Evolutionary conservation across 139 green algal species (phyloP).

Genomic region (Mychonastes homosphaera): DNA sequence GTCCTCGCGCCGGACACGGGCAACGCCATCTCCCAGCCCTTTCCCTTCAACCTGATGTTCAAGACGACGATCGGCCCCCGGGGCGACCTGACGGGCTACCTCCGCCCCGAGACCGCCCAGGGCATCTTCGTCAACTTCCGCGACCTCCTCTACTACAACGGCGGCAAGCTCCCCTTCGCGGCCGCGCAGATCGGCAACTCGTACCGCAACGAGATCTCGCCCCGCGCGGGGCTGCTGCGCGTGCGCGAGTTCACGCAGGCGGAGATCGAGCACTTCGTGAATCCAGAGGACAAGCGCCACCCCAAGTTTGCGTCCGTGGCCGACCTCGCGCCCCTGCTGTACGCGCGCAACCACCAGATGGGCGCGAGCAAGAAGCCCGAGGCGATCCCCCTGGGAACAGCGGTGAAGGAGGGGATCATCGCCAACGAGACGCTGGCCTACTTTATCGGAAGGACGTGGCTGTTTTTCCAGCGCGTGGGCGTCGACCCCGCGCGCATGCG

Average conservation of each 20-base stretch:
- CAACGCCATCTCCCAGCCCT: conserved; percentile 84
- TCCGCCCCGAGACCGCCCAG: conserved; percentile 80
- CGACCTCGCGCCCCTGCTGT: conserved; percentile 77
- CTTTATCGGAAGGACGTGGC: conserved; percentile 96
- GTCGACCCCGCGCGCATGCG: conserved; percentile 73
- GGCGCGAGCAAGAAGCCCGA: conserved; percentile 76
- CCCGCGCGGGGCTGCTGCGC: conserved; percentile 81
- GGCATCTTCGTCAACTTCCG: conserved; percentile 91
- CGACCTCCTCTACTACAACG: conserved; percentile 97
- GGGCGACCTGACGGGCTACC: conserved; percentile 73
- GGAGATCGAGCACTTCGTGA: conserved; percentile 98
- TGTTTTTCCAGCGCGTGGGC: conserved; percentile 79
- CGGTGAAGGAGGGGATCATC: conserved; percentile 79
- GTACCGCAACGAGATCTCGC: conserved; percentile 95
- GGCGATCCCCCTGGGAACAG: conserved; percentile 67
- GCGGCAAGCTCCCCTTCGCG: conserved; percentile 93
- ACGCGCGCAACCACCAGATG: conserved; percentile 70
- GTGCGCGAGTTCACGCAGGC: conserved; percentile 98
- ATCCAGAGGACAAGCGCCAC: conserved; percentile 88
- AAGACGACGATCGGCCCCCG: conserved; percentile 73
- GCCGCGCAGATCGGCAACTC: conserved; percentile 92
- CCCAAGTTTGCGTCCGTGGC: conserved; percentile 81
- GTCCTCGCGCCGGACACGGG: conserved; percentile 86
- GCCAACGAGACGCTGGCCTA: conserved; percentile 97
- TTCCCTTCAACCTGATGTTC: conserved; percentile 99